phyloP scores from a whole-genome alignment of 768 basidiomycete species.

The Suillus variegatus region DNA sequence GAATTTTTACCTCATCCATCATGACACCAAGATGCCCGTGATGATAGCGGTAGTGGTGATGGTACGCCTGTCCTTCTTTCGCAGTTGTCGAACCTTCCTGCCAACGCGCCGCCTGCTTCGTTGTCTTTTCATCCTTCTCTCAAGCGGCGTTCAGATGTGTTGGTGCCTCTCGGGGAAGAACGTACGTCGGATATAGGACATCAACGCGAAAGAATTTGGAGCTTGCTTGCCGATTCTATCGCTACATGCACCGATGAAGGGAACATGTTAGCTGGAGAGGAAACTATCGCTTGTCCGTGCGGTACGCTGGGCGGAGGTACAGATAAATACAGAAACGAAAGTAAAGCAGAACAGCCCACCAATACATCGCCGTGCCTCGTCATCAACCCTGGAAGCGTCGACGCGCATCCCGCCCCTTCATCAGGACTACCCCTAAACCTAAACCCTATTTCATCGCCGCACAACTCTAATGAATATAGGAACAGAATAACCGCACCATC shows the following conservation, averaged over 20 bases:
- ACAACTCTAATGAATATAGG: constrained; percentile 2
- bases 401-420: constrained; percentile 1
- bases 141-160: neutral
- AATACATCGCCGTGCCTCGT: too few relatives aligned
- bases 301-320: constrained; percentile 2
- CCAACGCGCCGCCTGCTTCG: neutral
- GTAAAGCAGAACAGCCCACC: too few relatives aligned
- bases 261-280: constrained; percentile 15
- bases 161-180: neutral
- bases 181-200: neutral
- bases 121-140: neutral
- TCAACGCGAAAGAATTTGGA: neutral
- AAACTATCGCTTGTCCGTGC: constrained; percentile 33
- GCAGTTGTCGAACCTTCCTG: constrained; percentile 10
- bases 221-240: neutral
- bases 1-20: neutral
- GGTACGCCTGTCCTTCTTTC: constrained; percentile 1
- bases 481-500: neutral
- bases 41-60: neutral
- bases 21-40: neutral
- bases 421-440: neutral
- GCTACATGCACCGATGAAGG: constrained; percentile 2
- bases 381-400: neutral
- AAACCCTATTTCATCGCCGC: neutral
- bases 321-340: too few relatives aligned